Evolutionary conservation across 2,329 filamentous ascomycete genomes (phyloP).

Genomic region (Fusarium chlamydosporum): DNA sequence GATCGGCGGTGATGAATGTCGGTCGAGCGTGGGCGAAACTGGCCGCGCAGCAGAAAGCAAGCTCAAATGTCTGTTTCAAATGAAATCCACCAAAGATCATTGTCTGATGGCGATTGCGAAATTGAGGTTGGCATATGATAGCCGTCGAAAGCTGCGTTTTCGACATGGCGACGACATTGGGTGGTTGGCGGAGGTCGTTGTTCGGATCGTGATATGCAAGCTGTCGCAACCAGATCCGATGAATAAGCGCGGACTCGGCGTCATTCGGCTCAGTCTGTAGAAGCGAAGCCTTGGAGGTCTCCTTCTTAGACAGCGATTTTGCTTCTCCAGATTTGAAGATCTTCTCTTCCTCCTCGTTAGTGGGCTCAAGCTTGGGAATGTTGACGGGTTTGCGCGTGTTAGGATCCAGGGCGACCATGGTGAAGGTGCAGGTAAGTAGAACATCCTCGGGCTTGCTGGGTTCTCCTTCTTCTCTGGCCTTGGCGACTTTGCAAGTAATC

Average conservation of each 20-base stretch:
- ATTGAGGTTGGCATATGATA: constrained; percentile 53
- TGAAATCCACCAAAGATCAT: constrained; percentile 54
- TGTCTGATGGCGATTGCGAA: constrained; percentile 51
- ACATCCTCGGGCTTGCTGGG: constrained; percentile 61
- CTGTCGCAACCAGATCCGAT: constrained; percentile 51
- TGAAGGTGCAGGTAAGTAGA: constrained; percentile 59
- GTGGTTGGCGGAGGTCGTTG: constrained; percentile 45
- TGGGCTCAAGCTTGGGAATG: constrained; percentile 45
- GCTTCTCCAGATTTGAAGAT: constrained; percentile 49
- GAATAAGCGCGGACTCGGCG: constrained; percentile 50
- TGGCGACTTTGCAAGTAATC: constrained; percentile 80
- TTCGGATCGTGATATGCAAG: constrained; percentile 52
- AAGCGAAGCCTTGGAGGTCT: constrained; percentile 44
- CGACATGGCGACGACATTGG: constrained; percentile 50
- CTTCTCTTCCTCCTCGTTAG: constrained; percentile 50
- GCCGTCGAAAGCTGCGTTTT: constrained; percentile 50
- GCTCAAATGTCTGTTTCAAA: constrained; percentile 53
- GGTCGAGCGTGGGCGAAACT: constrained; percentile 53
- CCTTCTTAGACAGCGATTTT: constrained; percentile 49
- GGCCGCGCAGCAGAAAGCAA: constrained; percentile 52
- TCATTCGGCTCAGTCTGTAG: constrained; percentile 51
- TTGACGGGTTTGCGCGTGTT: constrained; percentile 50
- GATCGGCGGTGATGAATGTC: constrained; percentile 52
- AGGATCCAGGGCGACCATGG: constrained; percentile 52
- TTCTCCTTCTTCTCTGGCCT: constrained; percentile 72